Base-by-base conservation (phyloP, 139 green algal genomes). In the Chlamydomonas asymmetrica region DNA sequence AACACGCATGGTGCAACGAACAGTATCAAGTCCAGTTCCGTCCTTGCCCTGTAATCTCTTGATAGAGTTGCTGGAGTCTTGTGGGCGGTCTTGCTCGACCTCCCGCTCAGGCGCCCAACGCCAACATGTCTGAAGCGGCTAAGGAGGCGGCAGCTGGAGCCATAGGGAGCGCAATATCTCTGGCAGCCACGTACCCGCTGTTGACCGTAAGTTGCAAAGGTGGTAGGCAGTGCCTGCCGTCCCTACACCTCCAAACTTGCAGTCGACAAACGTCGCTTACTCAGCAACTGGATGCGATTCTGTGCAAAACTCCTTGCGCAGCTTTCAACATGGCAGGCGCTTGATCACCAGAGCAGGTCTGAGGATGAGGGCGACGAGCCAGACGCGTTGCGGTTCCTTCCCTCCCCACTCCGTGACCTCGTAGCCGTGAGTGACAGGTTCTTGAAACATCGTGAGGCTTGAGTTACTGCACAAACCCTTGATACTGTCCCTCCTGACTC, bases 181-280 rank as follows among this genome's bases (percentile, higher is more conserved):
- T 91, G 3, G 59, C 90, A 0, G 73, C 82, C 0, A 97, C 92
- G 0, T 97, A 95, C 49, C 92, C 92, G 0, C 65, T 97, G 18
- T 83, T 91, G 50, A 96, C 89, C 61, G 88, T 94, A 86, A 78
- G 13, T 68, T 63, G 38, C 70, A 88, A 71, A 79, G 63, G 43
- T 61, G 62, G 18, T 68, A 66, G 7, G 31, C 71, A 23, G 18
- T 22, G 9, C 27, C 16, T 63, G 10, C 27, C 56, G 27, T 38
- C 34, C 48, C 48, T 56, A 56, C 48, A 56, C 48, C 16, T 56
- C 16, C 48, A n/a, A n/a, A n/a, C n/a, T n/a, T n/a, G n/a, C n/a
- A n/a, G n/a, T n/a, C n/a, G n/a, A n/a, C n/a, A n/a, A n/a, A n/a
- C n/a, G n/a, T n/a, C n/a, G n/a, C n/a, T n/a, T n/a, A n/a, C n/a